A percentile compares a stretch with the other conserved stretches of the same genome.
phyloP scores from a whole-genome alignment of 441 rosid species.

The Syzygium syzygioides region DNA sequence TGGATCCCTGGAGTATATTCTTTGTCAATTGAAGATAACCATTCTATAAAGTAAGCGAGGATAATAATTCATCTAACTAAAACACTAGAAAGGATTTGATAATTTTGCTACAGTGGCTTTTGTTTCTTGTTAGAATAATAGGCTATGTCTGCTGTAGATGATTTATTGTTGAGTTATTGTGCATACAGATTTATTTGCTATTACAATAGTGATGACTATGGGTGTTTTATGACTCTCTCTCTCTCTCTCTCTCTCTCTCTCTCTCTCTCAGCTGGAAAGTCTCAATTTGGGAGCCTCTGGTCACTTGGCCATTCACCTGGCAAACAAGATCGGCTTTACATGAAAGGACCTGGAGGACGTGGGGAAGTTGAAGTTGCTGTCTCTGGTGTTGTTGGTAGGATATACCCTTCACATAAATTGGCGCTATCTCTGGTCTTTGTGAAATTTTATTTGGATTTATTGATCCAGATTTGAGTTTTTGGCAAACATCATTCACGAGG shows the following conservation, averaged over 20 bases:
- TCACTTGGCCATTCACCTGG: slow-evolving; percentile 65
- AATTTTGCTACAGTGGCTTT: not conserved
- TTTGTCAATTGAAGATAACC: not conserved
- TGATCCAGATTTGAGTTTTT: not conserved
- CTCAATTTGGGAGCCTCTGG: slow-evolving; percentile 77
- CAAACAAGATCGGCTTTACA: slow-evolving; percentile 81
- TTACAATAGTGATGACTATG: not conserved
- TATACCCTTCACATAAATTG: not conserved
- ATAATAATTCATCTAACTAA: not conserved
- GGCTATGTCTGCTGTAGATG: not conserved
- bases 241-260: slow-evolving; percentile 2
- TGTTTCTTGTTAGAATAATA: not conserved
- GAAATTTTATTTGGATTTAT: not conserved
- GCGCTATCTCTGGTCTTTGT: not conserved
- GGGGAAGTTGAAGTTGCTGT: slow-evolving; percentile 99
- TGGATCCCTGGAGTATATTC: not conserved
- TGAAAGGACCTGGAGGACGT: slow-evolving; percentile 98
- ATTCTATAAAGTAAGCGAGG: not conserved
- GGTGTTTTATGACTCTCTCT: not conserved
- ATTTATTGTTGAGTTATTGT: not conserved
- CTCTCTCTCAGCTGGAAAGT: slow-evolving; percentile 56
- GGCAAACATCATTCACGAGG: not conserved
- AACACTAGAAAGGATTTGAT: not conserved
- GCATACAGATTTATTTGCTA: not conserved
- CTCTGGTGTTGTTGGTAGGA: slow-evolving; percentile 79